Evolutionary conservation across 495 filamentous ascomycete species (phyloP).

Genomic region (Extremus antarcticus): DNA sequence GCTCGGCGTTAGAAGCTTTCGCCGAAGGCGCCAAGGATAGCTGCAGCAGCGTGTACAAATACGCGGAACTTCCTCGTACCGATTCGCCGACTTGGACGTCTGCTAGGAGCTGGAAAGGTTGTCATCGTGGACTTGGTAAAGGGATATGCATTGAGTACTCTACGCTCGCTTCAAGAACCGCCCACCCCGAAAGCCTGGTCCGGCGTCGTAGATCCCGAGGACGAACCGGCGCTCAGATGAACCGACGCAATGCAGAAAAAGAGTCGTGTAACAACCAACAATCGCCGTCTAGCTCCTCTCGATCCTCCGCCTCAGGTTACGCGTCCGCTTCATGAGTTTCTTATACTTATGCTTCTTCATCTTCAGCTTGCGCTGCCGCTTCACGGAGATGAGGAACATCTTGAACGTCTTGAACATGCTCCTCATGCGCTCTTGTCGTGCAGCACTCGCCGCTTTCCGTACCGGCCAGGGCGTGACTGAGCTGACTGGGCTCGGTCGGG

Average conservation of each 20-base stretch:
- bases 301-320: slow-evolving; percentile 77
- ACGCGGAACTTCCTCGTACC: too few relatives aligned
- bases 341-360: slow-evolving; percentile 99
- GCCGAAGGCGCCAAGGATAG: too few relatives aligned
- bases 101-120: neutral
- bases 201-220: neutral
- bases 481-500: neutral
- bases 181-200: too few relatives aligned
- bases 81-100: too few relatives aligned
- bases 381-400: slow-evolving; percentile 59
- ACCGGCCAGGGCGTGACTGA: neutral
- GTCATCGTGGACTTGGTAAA: neutral
- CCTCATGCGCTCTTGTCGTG: slow-evolving; percentile 1
- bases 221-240: neutral
- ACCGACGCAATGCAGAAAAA: neutral
- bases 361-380: slow-evolving; percentile 77
- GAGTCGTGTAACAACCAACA: neutral
- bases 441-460: slow-evolving; percentile 4
- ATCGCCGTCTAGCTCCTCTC: slow-evolving; percentile 40
- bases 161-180: neutral
- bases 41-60: too few relatives aligned
- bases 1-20: too few relatives aligned
- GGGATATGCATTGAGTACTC: neutral
- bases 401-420: too few relatives aligned
- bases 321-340: slow-evolving; percentile 90